phyloP scores from a whole-genome alignment of 768 basidiomycete species.

The Boletus sensibilis region DNA sequence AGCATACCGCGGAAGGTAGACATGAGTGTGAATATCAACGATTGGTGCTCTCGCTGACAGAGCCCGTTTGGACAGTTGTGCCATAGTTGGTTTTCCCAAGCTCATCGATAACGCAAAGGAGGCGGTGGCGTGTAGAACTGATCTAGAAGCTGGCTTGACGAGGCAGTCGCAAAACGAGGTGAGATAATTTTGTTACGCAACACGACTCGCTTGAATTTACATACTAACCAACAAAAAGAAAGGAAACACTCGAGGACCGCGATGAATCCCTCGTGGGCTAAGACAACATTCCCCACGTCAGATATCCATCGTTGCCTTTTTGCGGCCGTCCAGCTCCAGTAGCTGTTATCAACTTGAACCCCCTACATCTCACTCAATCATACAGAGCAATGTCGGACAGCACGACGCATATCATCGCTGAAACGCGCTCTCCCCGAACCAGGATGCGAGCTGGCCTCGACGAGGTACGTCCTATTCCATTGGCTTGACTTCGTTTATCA shows the following conservation, averaged over 20 bases:
- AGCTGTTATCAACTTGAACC: neutral
- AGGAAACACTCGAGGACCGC: neutral
- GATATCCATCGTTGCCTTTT: constrained; percentile 2
- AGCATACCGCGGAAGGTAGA: constrained; percentile 80
- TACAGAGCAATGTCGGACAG: constrained; percentile 5
- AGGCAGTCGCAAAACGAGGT: constrained; percentile 10
- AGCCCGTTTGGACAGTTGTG: constrained; percentile 21
- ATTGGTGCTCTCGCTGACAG: constrained; percentile 38
- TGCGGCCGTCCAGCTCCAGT: constrained; percentile 1
- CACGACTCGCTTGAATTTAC: constrained; percentile 11
- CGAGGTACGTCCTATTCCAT: constrained; percentile 19
- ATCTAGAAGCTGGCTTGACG: constrained; percentile 13
- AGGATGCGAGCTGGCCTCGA: constrained; percentile 26
- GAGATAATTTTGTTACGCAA: constrained; percentile 19
- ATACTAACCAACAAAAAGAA: constrained; percentile 4
- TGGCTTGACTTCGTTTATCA: neutral
- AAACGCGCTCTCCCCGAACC: constrained; percentile 16
- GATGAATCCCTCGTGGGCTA: constrained; percentile 5
- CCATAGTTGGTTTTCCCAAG: constrained; percentile 25
- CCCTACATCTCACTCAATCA: neutral
- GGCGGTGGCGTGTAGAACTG: constrained; percentile 6
- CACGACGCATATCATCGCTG: neutral
- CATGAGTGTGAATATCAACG: constrained; percentile 85
- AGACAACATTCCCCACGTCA: neutral
- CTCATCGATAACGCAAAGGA: constrained; percentile 29